phyloP scores from a whole-genome alignment of 352 stramenopile species.

The Phytophthora agathidicida region DNA sequence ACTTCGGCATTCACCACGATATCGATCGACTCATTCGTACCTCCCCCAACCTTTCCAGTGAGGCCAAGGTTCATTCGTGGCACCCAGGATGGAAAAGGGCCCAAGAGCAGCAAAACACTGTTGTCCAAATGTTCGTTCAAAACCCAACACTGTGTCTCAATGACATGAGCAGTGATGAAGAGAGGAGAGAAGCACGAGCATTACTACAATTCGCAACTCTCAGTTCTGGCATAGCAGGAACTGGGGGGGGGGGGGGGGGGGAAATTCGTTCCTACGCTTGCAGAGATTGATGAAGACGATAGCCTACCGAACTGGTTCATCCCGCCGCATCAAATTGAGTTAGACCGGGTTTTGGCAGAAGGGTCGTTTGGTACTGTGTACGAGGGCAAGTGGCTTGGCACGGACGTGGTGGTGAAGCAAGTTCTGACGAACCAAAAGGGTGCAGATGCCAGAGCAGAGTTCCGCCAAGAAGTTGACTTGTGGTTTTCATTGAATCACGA shows the following conservation, averaged over 20 bases:
- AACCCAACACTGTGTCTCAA: no score
- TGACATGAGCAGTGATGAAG: no score
- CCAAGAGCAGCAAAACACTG: not conserved
- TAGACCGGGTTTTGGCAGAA: not conserved
- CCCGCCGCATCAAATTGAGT: constrained; percentile 9
- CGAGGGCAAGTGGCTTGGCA: constrained; percentile 17
- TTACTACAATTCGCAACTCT: no score
- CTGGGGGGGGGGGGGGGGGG: not conserved
- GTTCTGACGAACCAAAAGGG: not conserved
- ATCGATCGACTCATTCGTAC: constrained; percentile 11
- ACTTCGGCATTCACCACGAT: constrained; percentile 18
- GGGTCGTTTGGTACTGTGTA: constrained; percentile 21
- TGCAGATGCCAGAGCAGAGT: no score
- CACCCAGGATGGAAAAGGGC: not conserved
- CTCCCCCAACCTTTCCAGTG: not conserved
- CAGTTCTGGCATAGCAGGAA: no score
- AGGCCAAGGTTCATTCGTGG: constrained; percentile 7
- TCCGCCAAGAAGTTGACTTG: constrained; percentile 21
- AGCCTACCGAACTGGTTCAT: constrained; percentile 7
- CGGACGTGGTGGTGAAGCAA: constrained; percentile 21
- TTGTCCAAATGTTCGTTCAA: not conserved
- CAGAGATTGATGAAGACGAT: no score
- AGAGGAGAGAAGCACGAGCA: no score
- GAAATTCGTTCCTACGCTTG: not conserved
- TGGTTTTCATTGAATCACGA: constrained; percentile 33